phyloP scores from a whole-genome alignment of 2,329 filamentous ascomycete genomes.

The Calonectria henricotiae region DNA sequence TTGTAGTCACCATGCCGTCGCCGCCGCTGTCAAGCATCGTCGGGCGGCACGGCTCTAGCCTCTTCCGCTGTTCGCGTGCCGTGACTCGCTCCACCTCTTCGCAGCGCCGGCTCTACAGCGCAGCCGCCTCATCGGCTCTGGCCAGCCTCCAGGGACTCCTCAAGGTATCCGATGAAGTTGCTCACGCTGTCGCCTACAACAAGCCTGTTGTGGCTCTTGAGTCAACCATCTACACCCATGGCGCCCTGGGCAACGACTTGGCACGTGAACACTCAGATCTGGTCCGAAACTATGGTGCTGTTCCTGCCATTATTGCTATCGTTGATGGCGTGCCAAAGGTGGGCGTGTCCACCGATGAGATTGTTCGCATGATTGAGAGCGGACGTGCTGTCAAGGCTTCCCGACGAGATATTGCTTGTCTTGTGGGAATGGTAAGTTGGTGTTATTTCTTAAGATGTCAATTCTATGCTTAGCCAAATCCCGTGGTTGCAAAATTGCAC shows the following conservation, averaged over 20 bases:
- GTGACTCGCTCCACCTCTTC: constrained; percentile 38
- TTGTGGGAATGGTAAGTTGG: constrained; percentile 79
- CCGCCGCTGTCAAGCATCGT: constrained; percentile 45
- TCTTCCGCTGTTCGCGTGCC: constrained; percentile 43
- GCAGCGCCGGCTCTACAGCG: constrained; percentile 48
- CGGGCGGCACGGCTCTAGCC: constrained; percentile 41
- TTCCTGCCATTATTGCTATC: constrained; percentile 93
- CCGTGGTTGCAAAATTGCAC: not conserved
- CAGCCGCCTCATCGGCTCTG: constrained; percentile 43
- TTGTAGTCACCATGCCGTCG: constrained; percentile 38
- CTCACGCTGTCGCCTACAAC: constrained; percentile 80
- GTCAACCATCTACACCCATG: constrained; percentile 97
- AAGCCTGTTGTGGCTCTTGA: constrained; percentile 94
- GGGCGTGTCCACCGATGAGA: constrained; percentile 81
- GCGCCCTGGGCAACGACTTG: constrained; percentile 81
- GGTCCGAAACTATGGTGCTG: constrained; percentile 84
- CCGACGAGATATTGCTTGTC: constrained; percentile 86
- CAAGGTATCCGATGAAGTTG: constrained; percentile 86
- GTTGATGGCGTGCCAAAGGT: constrained; percentile 87
- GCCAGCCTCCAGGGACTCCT: constrained; percentile 67
- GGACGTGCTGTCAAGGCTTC: constrained; percentile 87
- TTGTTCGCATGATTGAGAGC: constrained; percentile 79
- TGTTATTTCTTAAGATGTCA: not conserved
- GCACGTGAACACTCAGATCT: constrained; percentile 88
- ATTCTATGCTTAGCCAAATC: not conserved